These are phyloP conservation scores for Podaxis sp. DNA, from an alignment of 768 basidiomycete species.

Conservation along the genomic window DNA sequence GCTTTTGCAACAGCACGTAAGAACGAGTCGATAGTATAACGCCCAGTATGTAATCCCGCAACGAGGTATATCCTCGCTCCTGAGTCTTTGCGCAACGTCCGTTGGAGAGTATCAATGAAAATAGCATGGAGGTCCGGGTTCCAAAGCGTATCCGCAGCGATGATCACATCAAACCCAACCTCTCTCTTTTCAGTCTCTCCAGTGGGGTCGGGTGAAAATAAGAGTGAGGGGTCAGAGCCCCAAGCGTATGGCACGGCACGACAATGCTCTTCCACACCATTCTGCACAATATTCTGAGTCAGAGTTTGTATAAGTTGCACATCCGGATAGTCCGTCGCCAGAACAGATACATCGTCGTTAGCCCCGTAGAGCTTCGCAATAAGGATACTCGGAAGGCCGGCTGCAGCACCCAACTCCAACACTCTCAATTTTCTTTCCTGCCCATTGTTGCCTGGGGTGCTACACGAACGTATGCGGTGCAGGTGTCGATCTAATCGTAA, in stretches of 20 bases:
- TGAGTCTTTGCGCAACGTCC: constrained; percentile 40
- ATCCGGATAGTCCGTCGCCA: constrained; percentile 74
- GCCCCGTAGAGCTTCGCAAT: constrained; percentile 47
- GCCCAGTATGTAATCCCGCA: constrained; percentile 74
- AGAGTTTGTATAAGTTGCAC: constrained; percentile 55
- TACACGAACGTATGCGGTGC: not conserved
- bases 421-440: constrained; percentile 25
- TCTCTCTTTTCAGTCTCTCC: constrained; percentile 14
- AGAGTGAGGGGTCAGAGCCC: constrained; percentile 49
- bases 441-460: no score
- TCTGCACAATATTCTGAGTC: constrained; percentile 52
- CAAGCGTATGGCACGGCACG: constrained; percentile 59
- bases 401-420: constrained; percentile 75
- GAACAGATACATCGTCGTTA: constrained; percentile 37
- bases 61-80: constrained; percentile 61
- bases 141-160: constrained; percentile 81
- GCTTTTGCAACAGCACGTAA: constrained; percentile 32
- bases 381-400: constrained; percentile 71
- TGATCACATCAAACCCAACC: constrained; percentile 56
- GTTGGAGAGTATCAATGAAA: constrained; percentile 51
- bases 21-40: constrained; percentile 69
- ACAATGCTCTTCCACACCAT: constrained; percentile 47
- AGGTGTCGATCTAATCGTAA: constrained; percentile 32
- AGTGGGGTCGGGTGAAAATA: constrained; percentile 18
- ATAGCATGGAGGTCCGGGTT: constrained; percentile 56